Evolutionary conservation across 768 basidiomycete genomes (phyloP).

Genomic region (Imleria badia): DNA sequence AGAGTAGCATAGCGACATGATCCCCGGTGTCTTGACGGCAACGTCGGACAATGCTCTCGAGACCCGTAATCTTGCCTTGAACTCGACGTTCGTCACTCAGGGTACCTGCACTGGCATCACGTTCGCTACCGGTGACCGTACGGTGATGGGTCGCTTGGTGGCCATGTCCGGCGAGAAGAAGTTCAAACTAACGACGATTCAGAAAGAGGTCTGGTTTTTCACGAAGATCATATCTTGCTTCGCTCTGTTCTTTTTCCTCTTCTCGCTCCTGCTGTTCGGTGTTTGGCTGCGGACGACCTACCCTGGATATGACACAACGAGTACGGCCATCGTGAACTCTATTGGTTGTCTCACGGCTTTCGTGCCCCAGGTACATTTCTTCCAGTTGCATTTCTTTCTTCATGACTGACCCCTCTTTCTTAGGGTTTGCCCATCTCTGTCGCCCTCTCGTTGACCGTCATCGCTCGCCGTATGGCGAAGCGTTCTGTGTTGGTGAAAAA

Average conservation of each 20-base stretch:
- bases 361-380: slow-evolving; percentile 37
- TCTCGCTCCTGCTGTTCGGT: slow-evolving; percentile 39
- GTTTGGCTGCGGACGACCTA: slow-evolving; percentile 38
- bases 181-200: slow-evolving; percentile 46
- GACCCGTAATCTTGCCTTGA: slow-evolving; percentile 48
- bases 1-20: slow-evolving; percentile 35
- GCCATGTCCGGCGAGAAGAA: slow-evolving; percentile 47
- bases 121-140: slow-evolving; percentile 42
- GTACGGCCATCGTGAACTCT: slow-evolving; percentile 37
- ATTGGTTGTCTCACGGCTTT: slow-evolving; percentile 40
- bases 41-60: slow-evolving; percentile 49
- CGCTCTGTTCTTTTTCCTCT: slow-evolving; percentile 40
- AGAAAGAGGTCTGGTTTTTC: slow-evolving; percentile 49
- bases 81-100: slow-evolving; percentile 41
- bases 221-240: slow-evolving; percentile 47
- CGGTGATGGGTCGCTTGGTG: slow-evolving; percentile 52
- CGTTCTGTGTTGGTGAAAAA: slow-evolving; percentile 49
- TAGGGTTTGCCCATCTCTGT: slow-evolving; percentile 41
- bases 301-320: slow-evolving; percentile 34
- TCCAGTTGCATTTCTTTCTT: not conserved
- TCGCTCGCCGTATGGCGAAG: slow-evolving; percentile 47
- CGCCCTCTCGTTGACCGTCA: slow-evolving; percentile 50
- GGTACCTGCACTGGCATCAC: slow-evolving; percentile 41
- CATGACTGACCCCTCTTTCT: not conserved
- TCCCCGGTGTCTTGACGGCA: slow-evolving; percentile 42